Base-by-base conservation (phyloP, 2,329 filamentous ascomycete genomes). In the Scolecobasidium constrictum region DNA sequence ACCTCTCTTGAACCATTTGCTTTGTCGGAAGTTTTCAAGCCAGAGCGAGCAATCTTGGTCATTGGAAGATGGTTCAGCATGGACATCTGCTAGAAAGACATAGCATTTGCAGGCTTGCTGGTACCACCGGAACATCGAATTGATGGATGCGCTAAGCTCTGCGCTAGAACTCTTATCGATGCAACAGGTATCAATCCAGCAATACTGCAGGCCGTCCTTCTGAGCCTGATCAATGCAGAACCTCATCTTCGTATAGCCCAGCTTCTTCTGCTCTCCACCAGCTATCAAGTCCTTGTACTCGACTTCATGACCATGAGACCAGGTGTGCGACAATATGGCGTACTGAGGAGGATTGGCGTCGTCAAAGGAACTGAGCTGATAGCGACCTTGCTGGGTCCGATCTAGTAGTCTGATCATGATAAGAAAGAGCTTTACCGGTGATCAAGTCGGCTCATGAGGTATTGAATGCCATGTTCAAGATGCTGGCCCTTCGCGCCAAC, bases 261-360 rank as follows among this genome's bases (percentile, higher is more conserved):
- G 5, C 35, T 46, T 46, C n/a, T 36, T 23, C 22, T 35, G 20
- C 18, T 38, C 31, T 18, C 38, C 17, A 12, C 40, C 31, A 18
- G 16, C 18, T 16, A 36, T 19, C 16, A 44, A 12, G 7, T 46
- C 34, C 22, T 46, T 20, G 35, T 36, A 44, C 11, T 20, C 26
- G 23, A 46, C 40, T n/a, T 50, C 47, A 9, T 52, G 46, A 16
- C 47, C 50, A 26, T 52, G 9, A 7, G 9, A 31, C 51, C 53
- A 55, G 3, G 46, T 49, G 43, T 55, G 53, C 2, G 51, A 55
- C 12, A 53, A 44, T 17, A 53, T 52, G 4, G 51, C 51, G 35
- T 53, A 53, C 6, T 6, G 5, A 12, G 42, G 42, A 11, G 19
- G 26, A 13, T 16, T 13, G n/a, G 13, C 5, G 5, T 12, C n/a